phyloP scores from a whole-genome alignment of 2,329 filamentous ascomycete genomes.

The Ophiostoma fasciatum region DNA sequence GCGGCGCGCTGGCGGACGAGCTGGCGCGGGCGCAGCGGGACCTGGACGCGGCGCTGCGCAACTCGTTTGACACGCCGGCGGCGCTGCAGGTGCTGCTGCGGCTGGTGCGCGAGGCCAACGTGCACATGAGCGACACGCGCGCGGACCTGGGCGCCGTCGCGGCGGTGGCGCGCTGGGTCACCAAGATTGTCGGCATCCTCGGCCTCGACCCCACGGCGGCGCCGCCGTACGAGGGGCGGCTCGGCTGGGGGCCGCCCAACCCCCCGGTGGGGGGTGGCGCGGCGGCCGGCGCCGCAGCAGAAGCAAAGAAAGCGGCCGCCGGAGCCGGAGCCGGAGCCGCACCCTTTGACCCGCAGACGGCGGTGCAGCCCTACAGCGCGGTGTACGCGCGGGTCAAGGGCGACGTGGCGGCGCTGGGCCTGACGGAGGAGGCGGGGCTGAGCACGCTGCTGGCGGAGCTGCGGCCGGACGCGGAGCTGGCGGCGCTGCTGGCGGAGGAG shows the following conservation, averaged over 20 bases:
- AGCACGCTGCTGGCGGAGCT: conserved; percentile 6
- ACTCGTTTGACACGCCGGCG: conserved; percentile 54
- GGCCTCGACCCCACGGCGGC: conserved; percentile 37
- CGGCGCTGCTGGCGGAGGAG: not conserved
- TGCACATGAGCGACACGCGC: conserved; percentile 13
- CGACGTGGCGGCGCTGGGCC: conserved; percentile 8
- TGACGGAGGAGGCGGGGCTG: conserved; percentile 1
- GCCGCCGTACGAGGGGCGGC: conserved; percentile 22
- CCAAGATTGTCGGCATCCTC: conserved; percentile 49
- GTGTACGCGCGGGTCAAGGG: conserved; percentile 8
- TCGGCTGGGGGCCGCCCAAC: conserved; percentile 54
- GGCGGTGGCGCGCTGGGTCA: conserved; percentile 43
- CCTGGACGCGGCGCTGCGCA: conserved; percentile 46
- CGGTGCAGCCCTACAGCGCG: conserved; percentile 10
- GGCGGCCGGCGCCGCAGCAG: no score
- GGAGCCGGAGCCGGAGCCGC: no score
- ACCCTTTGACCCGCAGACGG: conserved; percentile 7
- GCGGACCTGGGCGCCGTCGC: conserved; percentile 10
- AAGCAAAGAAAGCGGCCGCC: no score
- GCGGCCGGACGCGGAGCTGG: conserved; percentile 6
- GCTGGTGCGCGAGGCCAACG: conserved; percentile 51
- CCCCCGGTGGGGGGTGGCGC: conserved; percentile 23
- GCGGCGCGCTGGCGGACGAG: conserved; percentile 17
- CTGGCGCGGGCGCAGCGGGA: conserved; percentile 39
- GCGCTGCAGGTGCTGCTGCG: conserved; percentile 48